Evolutionary conservation across 805 yeast species (phyloP), one percentile per base, ranked within the genome.

Genomic region (Nakazawaea wyomingensis): DNA sequence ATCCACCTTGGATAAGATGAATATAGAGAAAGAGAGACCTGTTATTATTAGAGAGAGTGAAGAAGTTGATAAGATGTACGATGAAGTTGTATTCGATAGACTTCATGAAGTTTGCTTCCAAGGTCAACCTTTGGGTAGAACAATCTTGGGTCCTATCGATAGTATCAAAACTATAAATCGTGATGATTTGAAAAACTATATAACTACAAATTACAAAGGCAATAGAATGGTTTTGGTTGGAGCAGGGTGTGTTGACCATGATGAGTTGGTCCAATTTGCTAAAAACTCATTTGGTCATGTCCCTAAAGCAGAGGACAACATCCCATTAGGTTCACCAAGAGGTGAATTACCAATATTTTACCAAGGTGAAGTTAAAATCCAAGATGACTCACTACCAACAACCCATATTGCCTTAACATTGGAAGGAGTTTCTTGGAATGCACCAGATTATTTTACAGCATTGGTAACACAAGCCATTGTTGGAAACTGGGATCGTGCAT

Each of bases 191-290:
- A 79, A 76, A 44, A 72, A 78, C 52, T 93, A 90, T 64, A 93
- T 93, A 56, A 66, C 73, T 27, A 79, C 82, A 33, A 93, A 93
- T 69, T 93, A 93, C 66, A 85, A 85, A 57, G 96, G 97, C 33
- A 97, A 93, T 65, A 74, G 98, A 57, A 93, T 93, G 98, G 98
- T 93, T 1, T 71, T 93, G n/a, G 96, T 90, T 32, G 98, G 96
- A 33, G 89, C 95, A 1, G 99, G 99, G 18, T 83, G 90, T 35
- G 95, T 93, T 19, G 78, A 87, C 54, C 99, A 93, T 65, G 85
- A 82, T 6, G 80, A 83, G 50, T 76, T 93, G 44, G 96, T 89
- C 20, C 57, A 71, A 50, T 71, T 80, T 47, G 98, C 97, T 3
- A 73, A 81, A 50, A 69, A 78, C 59, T 76, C 78, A 56, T 93